phyloP scores from a whole-genome alignment of 768 basidiomycete genomes.

The Tylopilus rubrobrunneus region DNA sequence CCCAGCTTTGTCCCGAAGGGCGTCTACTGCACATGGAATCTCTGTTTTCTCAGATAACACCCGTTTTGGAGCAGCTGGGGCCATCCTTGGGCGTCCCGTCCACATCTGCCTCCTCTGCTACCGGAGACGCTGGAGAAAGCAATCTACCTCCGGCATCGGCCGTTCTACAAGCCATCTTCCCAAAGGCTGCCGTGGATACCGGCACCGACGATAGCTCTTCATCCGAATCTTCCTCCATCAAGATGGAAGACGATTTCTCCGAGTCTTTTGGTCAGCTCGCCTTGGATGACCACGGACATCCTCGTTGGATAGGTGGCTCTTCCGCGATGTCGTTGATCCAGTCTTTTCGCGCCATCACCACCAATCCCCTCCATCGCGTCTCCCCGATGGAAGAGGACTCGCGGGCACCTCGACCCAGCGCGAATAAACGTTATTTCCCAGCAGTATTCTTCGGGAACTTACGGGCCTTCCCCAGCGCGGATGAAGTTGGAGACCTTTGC shows the following conservation, averaged over 20 bases:
- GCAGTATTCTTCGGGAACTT: conserved; percentile 87
- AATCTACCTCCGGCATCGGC: conserved; percentile 25
- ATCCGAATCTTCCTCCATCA: conserved; percentile 31
- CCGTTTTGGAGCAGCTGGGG: conserved; percentile 70
- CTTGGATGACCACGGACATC: conserved; percentile 84
- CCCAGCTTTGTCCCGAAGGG: conserved; percentile 82
- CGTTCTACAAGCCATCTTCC: conserved; percentile 35
- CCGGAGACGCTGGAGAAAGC: conserved; percentile 12
- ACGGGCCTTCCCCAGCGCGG: conserved; percentile 73
- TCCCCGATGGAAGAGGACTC: conserved; percentile 86
- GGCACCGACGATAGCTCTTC: conserved; percentile 32
- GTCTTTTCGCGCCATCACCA: conserved; percentile 74
- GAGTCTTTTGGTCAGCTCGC: conserved; percentile 87
- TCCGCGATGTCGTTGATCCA: conserved; percentile 91
- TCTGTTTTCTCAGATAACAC: conserved; percentile 78
- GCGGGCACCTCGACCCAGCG: conserved; percentile 70
- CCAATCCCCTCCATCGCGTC: conserved; percentile 69
- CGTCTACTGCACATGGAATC: conserved; percentile 85
- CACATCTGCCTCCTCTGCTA: conserved; percentile 27
- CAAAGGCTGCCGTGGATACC: conserved; percentile 35
- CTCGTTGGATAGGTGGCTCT: conserved; percentile 90
- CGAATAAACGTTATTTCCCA: conserved; percentile 85
- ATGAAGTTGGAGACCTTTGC: conserved; percentile 85
- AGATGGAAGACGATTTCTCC: conserved; percentile 65
- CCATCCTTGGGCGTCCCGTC: conserved; percentile 46